Evolutionary conservation across 768 basidiomycete genomes (phyloP).

Genomic region (Lactifluus subvellereus): DNA sequence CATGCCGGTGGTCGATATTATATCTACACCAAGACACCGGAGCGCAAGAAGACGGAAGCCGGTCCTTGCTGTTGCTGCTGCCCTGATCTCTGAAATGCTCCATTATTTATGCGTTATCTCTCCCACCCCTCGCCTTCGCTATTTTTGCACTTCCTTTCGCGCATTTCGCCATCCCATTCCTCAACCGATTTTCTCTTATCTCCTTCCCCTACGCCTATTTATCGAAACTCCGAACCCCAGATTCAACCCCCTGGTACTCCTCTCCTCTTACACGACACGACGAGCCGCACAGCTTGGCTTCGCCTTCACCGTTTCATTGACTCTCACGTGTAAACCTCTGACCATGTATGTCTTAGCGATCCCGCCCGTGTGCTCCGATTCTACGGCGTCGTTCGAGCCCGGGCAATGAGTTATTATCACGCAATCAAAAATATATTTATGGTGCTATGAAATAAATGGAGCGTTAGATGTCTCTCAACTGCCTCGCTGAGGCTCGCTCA

Average conservation of each 20-base stretch:
- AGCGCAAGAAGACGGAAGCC: not conserved
- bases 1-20: not conserved
- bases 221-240: not conserved
- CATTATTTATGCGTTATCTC: not conserved
- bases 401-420: slow-evolving; percentile 11
- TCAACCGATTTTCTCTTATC: not conserved
- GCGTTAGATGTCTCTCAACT: too few species aligned
- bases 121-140: not conserved
- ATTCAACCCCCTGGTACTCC: not conserved
- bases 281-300: not conserved
- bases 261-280: not conserved
- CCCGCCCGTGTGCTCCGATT: not conserved
- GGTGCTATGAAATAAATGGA: not conserved
- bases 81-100: slow-evolving; percentile 3
- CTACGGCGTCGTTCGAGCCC: not conserved
- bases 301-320: not conserved
- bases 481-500: too few species aligned
- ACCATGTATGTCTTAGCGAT: slow-evolving; percentile 14
- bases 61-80: not conserved
- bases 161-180: not conserved
- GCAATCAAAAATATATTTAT: slow-evolving; percentile 9
- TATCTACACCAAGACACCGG: not conserved
- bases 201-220: not conserved
- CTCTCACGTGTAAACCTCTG: slow-evolving; percentile 7
- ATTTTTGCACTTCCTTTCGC: not conserved